Percentiles rank a stretch among this genome's conserved stretches.
Conservation (phyloP, 2,329 filamentous ascomycete species). For the Stylonectria norvegica region DNA sequence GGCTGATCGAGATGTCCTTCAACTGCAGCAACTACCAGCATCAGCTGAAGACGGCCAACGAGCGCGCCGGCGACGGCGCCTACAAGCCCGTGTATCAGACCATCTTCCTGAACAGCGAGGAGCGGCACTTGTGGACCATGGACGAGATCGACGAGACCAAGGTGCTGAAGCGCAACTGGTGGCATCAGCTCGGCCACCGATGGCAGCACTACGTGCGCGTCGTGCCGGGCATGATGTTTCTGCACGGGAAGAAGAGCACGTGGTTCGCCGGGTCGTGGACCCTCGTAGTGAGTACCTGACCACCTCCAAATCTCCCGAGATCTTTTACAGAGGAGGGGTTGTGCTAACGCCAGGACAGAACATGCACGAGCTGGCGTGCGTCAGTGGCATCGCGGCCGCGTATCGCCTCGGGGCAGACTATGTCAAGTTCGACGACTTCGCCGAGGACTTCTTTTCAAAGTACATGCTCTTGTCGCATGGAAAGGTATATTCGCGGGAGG, state of each 20-base stretch:
- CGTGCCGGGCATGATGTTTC: conserved; percentile 68
- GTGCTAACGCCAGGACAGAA: conserved; percentile 39
- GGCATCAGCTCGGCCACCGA: conserved; percentile 64
- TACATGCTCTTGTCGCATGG: conserved; percentile 46
- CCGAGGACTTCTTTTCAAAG: conserved; percentile 45
- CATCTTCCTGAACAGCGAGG: conserved; percentile 60
- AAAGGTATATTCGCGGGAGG: conserved; percentile 35
- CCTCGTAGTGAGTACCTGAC: conserved; percentile 50
- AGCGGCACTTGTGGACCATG: conserved; percentile 55
- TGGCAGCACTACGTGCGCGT: conserved; percentile 63
- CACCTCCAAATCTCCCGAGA: not conserved
- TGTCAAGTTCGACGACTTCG: conserved; percentile 54
- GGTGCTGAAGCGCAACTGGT: conserved; percentile 62
- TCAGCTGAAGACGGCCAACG: conserved; percentile 54
- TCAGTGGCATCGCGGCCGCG: conserved; percentile 68
- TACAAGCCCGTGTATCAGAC: conserved; percentile 67
- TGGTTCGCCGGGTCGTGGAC: conserved; percentile 67
- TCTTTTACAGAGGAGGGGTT: no score
- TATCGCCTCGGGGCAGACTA: conserved; percentile 66
- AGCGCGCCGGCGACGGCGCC: conserved; percentile 8
- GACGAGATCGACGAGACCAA: conserved; percentile 57
- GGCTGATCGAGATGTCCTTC: conserved; percentile 67
- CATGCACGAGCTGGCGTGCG: conserved; percentile 67
- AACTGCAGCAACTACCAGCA: conserved; percentile 74
- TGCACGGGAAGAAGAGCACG: conserved; percentile 63